Conservation (phyloP, 352 stramenopile genomes). For the Globisporangium middletonii region DNA sequence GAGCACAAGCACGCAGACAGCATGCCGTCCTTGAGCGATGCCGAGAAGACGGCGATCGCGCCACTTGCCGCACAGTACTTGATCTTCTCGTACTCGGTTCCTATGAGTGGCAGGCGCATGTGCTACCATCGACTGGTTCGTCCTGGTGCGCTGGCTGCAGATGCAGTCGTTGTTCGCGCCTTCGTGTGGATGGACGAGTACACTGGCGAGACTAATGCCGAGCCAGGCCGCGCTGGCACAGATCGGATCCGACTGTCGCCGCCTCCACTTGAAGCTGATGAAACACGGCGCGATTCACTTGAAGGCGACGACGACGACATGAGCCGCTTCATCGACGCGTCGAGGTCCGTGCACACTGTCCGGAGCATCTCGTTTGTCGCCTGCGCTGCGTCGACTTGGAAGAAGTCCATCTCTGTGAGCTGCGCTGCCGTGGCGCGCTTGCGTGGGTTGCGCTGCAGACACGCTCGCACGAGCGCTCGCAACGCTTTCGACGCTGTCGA, state of each 20-base stretch:
- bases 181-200: not conserved
- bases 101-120: too few species aligned
- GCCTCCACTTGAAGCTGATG: not conserved
- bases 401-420: constrained; percentile 38
- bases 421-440: constrained; percentile 27
- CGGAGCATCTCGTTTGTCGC: constrained; percentile 50
- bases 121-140: too few species aligned
- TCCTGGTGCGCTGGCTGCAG: too few species aligned
- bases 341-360: constrained; percentile 48
- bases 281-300: not conserved
- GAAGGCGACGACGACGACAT: not conserved
- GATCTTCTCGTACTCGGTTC: too few species aligned
- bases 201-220: not conserved
- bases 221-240: not conserved
- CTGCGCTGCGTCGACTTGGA: constrained; percentile 40
- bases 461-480: constrained; percentile 32
- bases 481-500: constrained; percentile 36
- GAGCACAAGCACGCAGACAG: too few species aligned
- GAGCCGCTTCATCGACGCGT: constrained; percentile 38
- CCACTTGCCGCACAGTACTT: too few species aligned
- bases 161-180: not conserved
- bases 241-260: not conserved
- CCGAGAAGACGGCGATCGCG: too few species aligned
- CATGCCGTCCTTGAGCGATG: too few species aligned
- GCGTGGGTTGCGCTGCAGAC: constrained; percentile 35